Evolutionary conservation across 768 basidiomycete genomes (phyloP).

Genomic region (Leccinum subgranulosum): DNA sequence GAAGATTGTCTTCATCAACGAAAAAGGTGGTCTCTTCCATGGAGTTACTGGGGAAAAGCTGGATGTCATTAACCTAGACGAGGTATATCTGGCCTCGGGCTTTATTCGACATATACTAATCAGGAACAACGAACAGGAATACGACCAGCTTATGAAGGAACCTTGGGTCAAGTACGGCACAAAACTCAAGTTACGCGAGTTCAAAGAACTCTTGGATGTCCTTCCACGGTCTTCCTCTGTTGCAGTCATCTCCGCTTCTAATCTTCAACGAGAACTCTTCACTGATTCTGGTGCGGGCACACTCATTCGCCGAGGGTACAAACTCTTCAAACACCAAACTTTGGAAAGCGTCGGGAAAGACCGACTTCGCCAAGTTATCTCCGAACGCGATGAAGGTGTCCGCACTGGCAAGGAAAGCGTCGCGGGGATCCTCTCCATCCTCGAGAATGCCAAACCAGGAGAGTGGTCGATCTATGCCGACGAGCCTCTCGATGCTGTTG

Average conservation of each 20-base stretch:
- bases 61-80: slow-evolving; percentile 95
- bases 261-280: slow-evolving; percentile 96
- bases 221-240: slow-evolving; percentile 98
- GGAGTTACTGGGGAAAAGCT: slow-evolving; percentile 96
- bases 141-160: slow-evolving; percentile 94
- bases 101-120: not conserved
- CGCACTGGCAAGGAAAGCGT: slow-evolving; percentile 79
- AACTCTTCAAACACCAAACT: slow-evolving; percentile 85
- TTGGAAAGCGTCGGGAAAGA: slow-evolving; percentile 88
- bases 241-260: slow-evolving; percentile 91
- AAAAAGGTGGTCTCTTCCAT: slow-evolving; percentile 97
- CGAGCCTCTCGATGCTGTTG: slow-evolving; percentile 93
- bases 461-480: slow-evolving; percentile 98
- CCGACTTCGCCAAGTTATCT: slow-evolving; percentile 90
- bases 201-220: slow-evolving; percentile 97
- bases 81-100: slow-evolving; percentile 44
- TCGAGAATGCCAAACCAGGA: slow-evolving; percentile 67
- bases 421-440: slow-evolving; percentile 64
- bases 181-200: slow-evolving; percentile 97
- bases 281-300: slow-evolving; percentile 98
- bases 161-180: slow-evolving; percentile 99
- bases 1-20: slow-evolving; percentile 98
- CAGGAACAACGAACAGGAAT: slow-evolving; percentile 57
- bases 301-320: slow-evolving; percentile 97
- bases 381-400: slow-evolving; percentile 94